Evolutionary conservation across 169 alveolate genomes (phyloP).

Genomic region (Sarcocystis neurona): DNA sequence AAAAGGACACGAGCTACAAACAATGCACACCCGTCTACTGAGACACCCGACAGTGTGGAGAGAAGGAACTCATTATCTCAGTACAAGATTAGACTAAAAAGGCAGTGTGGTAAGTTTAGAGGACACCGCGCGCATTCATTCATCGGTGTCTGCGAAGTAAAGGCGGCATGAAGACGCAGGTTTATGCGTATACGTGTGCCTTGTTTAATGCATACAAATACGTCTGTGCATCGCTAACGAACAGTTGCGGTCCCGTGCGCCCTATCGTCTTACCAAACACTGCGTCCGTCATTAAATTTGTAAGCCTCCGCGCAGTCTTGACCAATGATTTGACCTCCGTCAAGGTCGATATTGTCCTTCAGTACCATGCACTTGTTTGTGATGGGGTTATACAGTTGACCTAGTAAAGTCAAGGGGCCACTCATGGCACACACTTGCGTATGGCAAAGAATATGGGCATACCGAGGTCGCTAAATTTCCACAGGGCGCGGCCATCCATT

Average conservation of each 20-base stretch:
- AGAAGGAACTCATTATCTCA: background rate
- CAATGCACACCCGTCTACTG: too few relatives aligned
- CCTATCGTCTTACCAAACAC: slow-evolving; percentile 61
- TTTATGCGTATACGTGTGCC: too few relatives aligned
- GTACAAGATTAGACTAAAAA: background rate
- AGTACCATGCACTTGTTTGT: slow-evolving; percentile 77
- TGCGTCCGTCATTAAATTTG: slow-evolving; percentile 57
- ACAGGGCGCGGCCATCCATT: slow-evolving; percentile 55
- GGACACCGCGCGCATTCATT: too few relatives aligned
- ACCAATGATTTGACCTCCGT: slow-evolving; percentile 77
- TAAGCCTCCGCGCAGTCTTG: slow-evolving; percentile 65
- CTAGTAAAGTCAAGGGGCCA: slow-evolving; percentile 4
- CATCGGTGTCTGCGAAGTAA: too few relatives aligned
- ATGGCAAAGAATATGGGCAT: background rate
- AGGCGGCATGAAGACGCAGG: too few relatives aligned
- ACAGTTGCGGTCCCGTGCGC: too few relatives aligned
- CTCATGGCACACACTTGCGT: too few relatives aligned
- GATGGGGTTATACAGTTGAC: slow-evolving; percentile 69
- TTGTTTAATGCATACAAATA: too few relatives aligned
- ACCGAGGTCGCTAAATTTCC: slow-evolving; percentile 62
- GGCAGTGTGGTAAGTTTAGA: too few relatives aligned
- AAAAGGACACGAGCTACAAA: too few relatives aligned
- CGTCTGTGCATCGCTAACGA: too few relatives aligned
- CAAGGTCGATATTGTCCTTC: slow-evolving; percentile 75
- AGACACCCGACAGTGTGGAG: background rate